Conservation (phyloP, 1,284 basidiomycete genomes). For the Tylopilus sp. region DNA sequence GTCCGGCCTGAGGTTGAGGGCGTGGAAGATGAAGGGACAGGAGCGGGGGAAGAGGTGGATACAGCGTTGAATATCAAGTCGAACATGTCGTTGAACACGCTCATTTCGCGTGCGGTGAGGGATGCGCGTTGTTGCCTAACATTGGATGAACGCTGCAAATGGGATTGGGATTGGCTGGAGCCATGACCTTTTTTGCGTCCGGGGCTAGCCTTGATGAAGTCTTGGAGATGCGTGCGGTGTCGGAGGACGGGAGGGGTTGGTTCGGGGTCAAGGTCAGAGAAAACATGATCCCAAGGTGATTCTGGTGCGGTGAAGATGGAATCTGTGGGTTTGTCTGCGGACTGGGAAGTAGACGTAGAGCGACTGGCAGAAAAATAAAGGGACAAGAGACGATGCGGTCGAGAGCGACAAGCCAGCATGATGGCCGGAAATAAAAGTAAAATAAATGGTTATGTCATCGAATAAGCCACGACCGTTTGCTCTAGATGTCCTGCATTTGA, state of each 20-base stretch:
- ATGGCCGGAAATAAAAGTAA: background rate
- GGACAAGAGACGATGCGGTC: constrained; percentile 7
- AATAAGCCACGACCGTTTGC: no score
- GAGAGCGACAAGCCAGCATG: constrained; percentile 33
- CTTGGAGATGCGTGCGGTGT: constrained; percentile 3
- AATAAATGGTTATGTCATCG: background rate
- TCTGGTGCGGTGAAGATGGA: constrained; percentile 51
- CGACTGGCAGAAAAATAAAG: constrained; percentile 10
- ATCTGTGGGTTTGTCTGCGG: constrained; percentile 20
- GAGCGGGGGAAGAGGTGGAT: constrained; percentile 30
- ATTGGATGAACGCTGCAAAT: constrained; percentile 24
- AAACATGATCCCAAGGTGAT: constrained; percentile 69
- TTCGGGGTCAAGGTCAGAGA: constrained; percentile 53
- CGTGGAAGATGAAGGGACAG: background rate
- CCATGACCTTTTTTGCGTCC: constrained; percentile 2
- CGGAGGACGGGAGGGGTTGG: constrained; percentile 35
- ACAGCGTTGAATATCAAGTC: constrained; percentile 74
- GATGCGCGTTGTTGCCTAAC: constrained; percentile 56
- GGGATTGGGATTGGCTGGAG: background rate
- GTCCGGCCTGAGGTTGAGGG: constrained; percentile 11
- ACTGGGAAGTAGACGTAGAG: constrained; percentile 1
- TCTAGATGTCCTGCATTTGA: no score
- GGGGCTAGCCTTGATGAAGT: background rate
- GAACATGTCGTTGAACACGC: constrained; percentile 78
- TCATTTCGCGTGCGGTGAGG: constrained; percentile 75